Evolutionary conservation across 2,329 filamentous ascomycete genomes (phyloP), one percentile per base, ranked within the genome.

Genomic region (Diaporthe amygdali): DNA sequence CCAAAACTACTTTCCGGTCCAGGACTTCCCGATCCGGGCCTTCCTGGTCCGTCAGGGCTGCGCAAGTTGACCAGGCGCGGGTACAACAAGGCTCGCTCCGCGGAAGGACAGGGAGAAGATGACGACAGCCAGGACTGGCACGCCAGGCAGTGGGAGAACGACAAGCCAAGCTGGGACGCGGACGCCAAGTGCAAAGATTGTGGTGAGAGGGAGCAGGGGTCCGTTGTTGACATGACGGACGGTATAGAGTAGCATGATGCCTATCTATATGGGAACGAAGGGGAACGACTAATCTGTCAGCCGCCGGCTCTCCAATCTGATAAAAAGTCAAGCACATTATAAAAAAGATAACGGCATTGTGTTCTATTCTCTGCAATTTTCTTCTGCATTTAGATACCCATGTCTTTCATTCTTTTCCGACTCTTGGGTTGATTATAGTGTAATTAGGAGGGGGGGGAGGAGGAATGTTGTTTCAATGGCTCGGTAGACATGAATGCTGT

Each of bases 121-220:
- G 66, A 56, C 2, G 37, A 46, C 3, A 17, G 12, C 15, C 8
- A 55, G 15, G 47, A 63, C 30, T 69, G 69, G 69, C 64, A 71
- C 22, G 46, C 55, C 10, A 27, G 46, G n/a, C 69, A 64, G 46
- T 71, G 69, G 69, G 69, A 71, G 39, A 59, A 69, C 15, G 69
- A 71, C 47, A 71, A 71, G 69, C 69, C 69, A n/a, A 44, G 30
- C 55, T 71, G 69, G 69, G 69, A 71, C 22, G 64, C 55, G 30
- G 69, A 71, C 20, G 17, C 64, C 37, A 71, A 25, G 25, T 71
- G 69, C 25, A 61, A 27, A 14, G 34, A 55, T 44, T 71, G 69
- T 22, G 55, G 55, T 7, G 39, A 46, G 27, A 51, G 66, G 20
- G 32, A 20, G 17, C 41, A 68, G 49, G 69, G 69, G 1, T 54